These are phyloP conservation scores for Podospora bellae-mahoneyi DNA, from an alignment of 495 filamentous ascomycete genomes.

Conservation along the genomic window DNA sequence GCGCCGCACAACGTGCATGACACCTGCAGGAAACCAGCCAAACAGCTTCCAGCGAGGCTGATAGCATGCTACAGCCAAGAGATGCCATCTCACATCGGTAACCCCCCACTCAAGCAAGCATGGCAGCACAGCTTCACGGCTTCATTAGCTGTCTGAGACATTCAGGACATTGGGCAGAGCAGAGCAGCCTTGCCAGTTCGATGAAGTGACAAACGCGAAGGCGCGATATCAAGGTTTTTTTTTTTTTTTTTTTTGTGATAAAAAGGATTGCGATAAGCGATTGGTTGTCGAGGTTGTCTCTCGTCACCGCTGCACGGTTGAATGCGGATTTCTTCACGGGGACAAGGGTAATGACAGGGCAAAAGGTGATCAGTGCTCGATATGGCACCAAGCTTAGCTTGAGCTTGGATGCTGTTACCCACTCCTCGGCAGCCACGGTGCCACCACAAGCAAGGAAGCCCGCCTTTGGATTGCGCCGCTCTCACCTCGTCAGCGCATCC, in stretches of 20 bases:
- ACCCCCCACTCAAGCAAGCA: background rate
- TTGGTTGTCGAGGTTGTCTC: background rate
- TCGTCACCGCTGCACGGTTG: background rate
- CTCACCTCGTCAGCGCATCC: background rate
- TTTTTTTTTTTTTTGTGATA: no score
- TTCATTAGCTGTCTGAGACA: background rate
- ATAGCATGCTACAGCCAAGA: background rate
- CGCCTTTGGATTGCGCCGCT: background rate
- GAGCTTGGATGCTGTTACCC: constrained; percentile 1
- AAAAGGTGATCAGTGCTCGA: constrained; percentile 3
- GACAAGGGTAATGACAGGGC: no score
- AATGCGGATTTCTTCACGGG: background rate
- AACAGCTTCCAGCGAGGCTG: background rate
- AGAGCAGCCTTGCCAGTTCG: background rate
- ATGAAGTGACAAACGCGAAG: background rate
- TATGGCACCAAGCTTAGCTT: background rate
- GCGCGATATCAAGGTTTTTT: background rate
- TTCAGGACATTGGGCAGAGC: no score
- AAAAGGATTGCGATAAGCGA: background rate
- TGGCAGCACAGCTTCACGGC: background rate
- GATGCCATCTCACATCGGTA: background rate
- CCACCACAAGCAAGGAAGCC: background rate
- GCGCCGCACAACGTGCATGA: background rate
- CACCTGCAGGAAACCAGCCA: background rate
- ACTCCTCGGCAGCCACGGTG: background rate